Evolutionary conservation across 345 rosid genomes (phyloP), one percentile per base, ranked within the genome.

Genomic region (Schrenkiella parvula): DNA sequence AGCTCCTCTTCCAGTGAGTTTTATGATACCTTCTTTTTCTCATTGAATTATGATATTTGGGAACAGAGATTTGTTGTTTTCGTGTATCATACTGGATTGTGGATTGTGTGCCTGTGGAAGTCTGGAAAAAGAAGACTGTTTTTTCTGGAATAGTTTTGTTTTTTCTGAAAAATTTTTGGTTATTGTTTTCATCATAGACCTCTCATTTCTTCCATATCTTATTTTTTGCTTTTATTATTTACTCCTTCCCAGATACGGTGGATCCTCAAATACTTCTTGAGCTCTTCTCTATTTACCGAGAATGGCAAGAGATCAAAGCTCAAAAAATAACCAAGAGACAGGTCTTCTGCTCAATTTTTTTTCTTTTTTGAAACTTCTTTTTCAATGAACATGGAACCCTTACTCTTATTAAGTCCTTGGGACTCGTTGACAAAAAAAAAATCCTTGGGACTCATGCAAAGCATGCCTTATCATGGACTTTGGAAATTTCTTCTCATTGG

Each of bases 261-360:
- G 79, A 89, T 72, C 97, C 97, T 4, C 82, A 91, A 73, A 86
- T 89, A 74, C 78, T 95, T 19, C 44, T 83, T 66, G 96, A 95
- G 85, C 93, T 95, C 66, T 88, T 95, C 85, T 84, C 96, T 2
- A 70, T 85, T 72, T 91, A 89, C 58, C 88, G 86, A 10, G 86
- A 85, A 39, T 93, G 96, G 95, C 96, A 89, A 62, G 91, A 89
- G 51, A 80, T 41, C 66, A 87, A 84, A 82, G 82, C 75, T 61
- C 80, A 78, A 73, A 73, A 84, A 56, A 89, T 89, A 19, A 82
- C 89, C 89, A 84, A 72, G 71, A 87, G 76, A 61, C 98, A 93
- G 97, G 98, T 65, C 23, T 18, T n/a, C 37, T n/a, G n/a, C n/a
- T n/a, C n/a, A n/a, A n/a, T n/a, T n/a, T n/a, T n/a, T 52, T 46